Percentiles rank a stretch among this genome's conserved stretches.
Evolutionary conservation across 1,139 yeast genomes (phyloP).

Genomic region (Yamadazyma triangularis): DNA sequence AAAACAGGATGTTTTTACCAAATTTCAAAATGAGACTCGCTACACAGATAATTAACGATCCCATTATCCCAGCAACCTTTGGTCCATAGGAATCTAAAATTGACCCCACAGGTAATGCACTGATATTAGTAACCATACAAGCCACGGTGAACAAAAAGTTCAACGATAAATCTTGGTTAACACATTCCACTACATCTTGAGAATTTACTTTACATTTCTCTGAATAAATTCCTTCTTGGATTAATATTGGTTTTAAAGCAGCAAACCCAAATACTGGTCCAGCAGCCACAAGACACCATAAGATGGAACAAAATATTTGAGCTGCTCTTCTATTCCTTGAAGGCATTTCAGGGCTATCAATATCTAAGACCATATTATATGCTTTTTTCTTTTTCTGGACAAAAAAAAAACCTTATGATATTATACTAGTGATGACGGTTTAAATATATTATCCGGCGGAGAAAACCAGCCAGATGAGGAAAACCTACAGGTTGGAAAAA

Average conservation of each 20-base stretch:
- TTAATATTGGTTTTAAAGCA: constrained; percentile 79
- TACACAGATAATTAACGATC: constrained; percentile 50
- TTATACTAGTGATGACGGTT: too few relatives aligned
- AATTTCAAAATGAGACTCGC: constrained; percentile 50
- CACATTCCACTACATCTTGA: constrained; percentile 39
- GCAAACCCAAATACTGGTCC: constrained; percentile 96
- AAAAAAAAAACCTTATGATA: too few relatives aligned
- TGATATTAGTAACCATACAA: constrained; percentile 81
- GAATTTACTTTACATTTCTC: constrained; percentile 43
- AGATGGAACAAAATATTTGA: constrained; percentile 56
- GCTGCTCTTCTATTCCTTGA: constrained; percentile 18
- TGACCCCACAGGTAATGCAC: constrained; percentile 78
- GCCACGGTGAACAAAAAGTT: constrained; percentile 82
- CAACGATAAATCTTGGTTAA: constrained; percentile 72
- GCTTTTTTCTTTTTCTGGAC: too few relatives aligned
- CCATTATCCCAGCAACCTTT: constrained; percentile 69
- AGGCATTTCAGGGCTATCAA: too few relatives aligned
- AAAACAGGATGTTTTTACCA: constrained; percentile 20
- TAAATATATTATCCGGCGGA: too few relatives aligned
- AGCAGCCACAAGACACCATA: constrained; percentile 87
- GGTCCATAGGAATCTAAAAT: constrained; percentile 80
- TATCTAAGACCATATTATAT: too few relatives aligned
- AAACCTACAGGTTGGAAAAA: too few relatives aligned
- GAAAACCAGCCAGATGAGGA: too few relatives aligned
- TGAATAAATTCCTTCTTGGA: constrained; percentile 71